Evolutionary conservation across 140 eudicot genomes (phyloP), one percentile per base, ranked within the genome.

Genomic region (Cichorium intybus): DNA sequence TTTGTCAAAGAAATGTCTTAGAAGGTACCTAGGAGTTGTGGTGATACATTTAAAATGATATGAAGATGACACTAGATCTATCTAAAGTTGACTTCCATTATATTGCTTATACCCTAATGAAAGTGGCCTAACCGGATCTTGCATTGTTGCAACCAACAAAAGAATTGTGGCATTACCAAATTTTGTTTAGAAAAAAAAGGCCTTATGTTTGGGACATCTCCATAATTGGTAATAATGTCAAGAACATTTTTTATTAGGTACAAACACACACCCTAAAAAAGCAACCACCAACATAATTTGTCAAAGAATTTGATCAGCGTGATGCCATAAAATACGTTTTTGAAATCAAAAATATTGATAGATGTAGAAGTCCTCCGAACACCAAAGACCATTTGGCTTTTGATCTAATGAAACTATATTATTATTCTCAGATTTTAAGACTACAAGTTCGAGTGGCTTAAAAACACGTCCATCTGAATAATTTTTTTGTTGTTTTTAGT

Each of bases 61-160:
- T 16, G 79, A 67, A 75, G 39, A 67, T 60, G 79, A 75, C 75
- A 59, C 64, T 67, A 43, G 79, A 67, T 75, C 79, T 58, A 67
- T 27, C 58, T 20, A 39, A 18, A 75, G 75, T 75, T 75, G 79
- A 75, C 79, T 75, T 75, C 2, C 15, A 50, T 75, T 16, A 50
- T 75, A 59, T 75, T 75, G 70, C 79, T 75, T 75, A 61, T 60
- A 20, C 64, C 79, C 70, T 75, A 75, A 75, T 67, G 45, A 75
- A 75, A 75, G 75, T 67, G 75, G 70, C 56, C 70, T 58, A 74
- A 59, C 23, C 59, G 35, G 48, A 57, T 74, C 39, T 58, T 74
- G 69, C 58, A 62, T 56, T 66, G 68, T 74, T 64, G 68, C 56
- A 66, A 58, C 69, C 47, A 74, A 68, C 73, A 65, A 16, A 65